Conservation (phyloP, 78 protist genomes). For the Dictyostelium capitatum region DNA sequence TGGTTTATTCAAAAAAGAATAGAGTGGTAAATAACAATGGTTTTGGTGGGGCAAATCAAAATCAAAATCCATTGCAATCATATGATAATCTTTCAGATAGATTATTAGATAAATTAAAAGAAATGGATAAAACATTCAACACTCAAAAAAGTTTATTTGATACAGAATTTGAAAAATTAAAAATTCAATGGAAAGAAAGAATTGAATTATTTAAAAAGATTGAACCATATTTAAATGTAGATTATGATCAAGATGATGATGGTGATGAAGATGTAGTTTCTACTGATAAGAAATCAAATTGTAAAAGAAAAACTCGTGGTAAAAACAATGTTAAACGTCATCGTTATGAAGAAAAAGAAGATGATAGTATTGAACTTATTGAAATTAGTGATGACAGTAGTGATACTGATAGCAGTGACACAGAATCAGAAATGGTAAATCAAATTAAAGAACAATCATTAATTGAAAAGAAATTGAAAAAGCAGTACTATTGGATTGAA, state of each 20-base stretch:
- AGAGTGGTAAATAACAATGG: background rate
- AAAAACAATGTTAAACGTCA: background rate
- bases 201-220: background rate
- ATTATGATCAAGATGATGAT: background rate
- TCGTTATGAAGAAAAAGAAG: background rate
- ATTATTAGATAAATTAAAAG: background rate
- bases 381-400: background rate
- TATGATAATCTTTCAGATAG: background rate
- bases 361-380: background rate
- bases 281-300: too few relatives aligned
- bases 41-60: background rate
- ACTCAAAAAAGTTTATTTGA: background rate
- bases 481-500: conserved; percentile 42
- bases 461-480: background rate
- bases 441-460: background rate
- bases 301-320: background rate
- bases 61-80: background rate
- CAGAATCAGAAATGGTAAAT: background rate
- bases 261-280: background rate
- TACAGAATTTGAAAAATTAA: background rate
- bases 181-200: conserved; percentile 8
- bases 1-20: conserved; percentile 43
- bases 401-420: background rate
- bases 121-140: background rate
- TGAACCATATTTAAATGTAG: background rate